These are phyloP conservation scores for Trichoderma sp. DNA, from an alignment of 2,329 filamentous ascomycete genomes.

Conservation along the genomic window DNA sequence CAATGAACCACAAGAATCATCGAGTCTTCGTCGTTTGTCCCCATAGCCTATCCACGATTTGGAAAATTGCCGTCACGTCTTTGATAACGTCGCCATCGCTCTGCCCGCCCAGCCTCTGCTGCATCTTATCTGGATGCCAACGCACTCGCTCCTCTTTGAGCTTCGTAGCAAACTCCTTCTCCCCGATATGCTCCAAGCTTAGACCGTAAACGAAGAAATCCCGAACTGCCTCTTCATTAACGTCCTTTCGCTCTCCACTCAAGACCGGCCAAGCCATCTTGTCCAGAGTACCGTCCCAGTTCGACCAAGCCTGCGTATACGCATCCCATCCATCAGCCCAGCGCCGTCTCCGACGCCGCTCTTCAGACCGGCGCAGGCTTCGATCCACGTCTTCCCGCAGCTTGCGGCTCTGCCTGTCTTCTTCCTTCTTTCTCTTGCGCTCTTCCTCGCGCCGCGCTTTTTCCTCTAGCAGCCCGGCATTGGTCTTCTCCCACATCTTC, in stretches of 20 bases:
- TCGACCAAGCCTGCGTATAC: slow-evolving; percentile 66
- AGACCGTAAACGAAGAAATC: slow-evolving; percentile 64
- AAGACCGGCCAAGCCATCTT: slow-evolving; percentile 72
- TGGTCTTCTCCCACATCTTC: slow-evolving; percentile 94
- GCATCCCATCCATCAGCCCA: slow-evolving; percentile 64
- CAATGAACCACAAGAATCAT: background rate
- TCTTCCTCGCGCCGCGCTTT: slow-evolving; percentile 62
- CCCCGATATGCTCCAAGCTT: slow-evolving; percentile 45
- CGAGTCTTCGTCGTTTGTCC: slow-evolving; percentile 13
- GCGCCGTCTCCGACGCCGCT: slow-evolving; percentile 56
- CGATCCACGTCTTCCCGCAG: slow-evolving; percentile 68
- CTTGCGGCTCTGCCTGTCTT: slow-evolving; percentile 49
- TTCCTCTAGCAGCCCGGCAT: slow-evolving; percentile 80
- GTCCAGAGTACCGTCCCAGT: slow-evolving; percentile 49
- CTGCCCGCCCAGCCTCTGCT: slow-evolving; percentile 77
- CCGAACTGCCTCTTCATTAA: slow-evolving; percentile 63
- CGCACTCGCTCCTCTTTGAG: slow-evolving; percentile 85
- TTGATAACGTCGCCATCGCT: slow-evolving; percentile 73
- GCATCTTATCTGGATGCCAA: slow-evolving; percentile 98
- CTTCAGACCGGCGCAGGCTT: slow-evolving; percentile 67
- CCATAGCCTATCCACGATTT: slow-evolving; percentile 84
- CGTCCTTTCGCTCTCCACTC: slow-evolving; percentile 55
- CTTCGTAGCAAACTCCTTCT: slow-evolving; percentile 48
- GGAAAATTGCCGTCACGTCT: slow-evolving; percentile 86
- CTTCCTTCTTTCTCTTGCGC: slow-evolving; percentile 52